These are phyloP conservation scores for Lipomyces spencermartinsiae DNA, from an alignment of 805 yeast genomes.

Conservation along the genomic window DNA sequence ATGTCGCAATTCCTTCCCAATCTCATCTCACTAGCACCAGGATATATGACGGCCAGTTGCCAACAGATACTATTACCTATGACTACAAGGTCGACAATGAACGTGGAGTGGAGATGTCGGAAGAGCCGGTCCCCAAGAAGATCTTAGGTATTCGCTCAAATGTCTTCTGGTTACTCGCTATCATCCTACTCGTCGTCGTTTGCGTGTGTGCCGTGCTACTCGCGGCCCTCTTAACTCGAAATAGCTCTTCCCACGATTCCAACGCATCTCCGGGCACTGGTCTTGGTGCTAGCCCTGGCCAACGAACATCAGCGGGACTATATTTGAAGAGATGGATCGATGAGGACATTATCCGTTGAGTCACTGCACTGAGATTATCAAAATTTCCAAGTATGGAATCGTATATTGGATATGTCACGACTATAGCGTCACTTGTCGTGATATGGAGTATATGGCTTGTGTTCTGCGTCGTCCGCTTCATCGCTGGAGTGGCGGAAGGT, in stretches of 20 bases:
- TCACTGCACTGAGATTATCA: not conserved
- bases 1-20: not conserved
- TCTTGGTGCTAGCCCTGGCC: not conserved
- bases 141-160: not conserved
- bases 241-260: not conserved
- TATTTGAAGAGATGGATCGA: not conserved
- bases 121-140: not conserved
- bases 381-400: not conserved
- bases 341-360: not conserved
- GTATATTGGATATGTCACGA: not conserved
- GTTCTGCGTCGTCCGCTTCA: too few relatives aligned
- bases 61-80: not conserved
- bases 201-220: not conserved
- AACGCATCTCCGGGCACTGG: not conserved
- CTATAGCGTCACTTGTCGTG: not conserved
- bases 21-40: not conserved
- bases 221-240: not conserved
- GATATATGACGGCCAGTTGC: not conserved
- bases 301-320: not conserved
- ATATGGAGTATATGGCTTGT: not conserved
- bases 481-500: too few relatives aligned
- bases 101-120: not conserved
- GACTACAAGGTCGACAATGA: not conserved
- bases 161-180: not conserved
- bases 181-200: not conserved